Base-by-base conservation (phyloP, 768 basidiomycete species). In the Russula sp. region DNA sequence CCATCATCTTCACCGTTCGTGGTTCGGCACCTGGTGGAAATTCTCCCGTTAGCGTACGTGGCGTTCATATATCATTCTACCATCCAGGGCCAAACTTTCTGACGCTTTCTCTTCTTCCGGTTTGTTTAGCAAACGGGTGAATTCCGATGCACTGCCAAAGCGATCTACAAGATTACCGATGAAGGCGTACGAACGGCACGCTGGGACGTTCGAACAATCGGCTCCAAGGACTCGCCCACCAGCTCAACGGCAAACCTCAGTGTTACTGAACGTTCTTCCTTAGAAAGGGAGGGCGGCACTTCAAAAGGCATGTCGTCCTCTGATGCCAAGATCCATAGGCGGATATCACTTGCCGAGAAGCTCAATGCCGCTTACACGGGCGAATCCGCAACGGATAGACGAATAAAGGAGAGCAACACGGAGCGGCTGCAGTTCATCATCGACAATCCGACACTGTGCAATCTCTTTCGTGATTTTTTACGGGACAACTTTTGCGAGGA, bases 401-500 rank as follows among this genome's bases (percentile, higher is more conserved):
- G 76, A 57, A 71, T 77, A 58, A 93, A 90, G 75, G 93, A 97
- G 79, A 93, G 89, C 74, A 96, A 96, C 72, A 90, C 93, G 16
- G 92, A 94, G 62, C 89, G 93, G 58, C 80, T 98, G 51, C 85
- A 86, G 67, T 91, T 90, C 74, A 95, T 99, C 67, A 83, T 99
- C 26, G 95, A 96, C 67, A 94, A 98, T 67, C 91, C 95, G 0
- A 87, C 88, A 34, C 79, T 95, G 42, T 86, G 97, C 16, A 83
- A 85, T 3, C 79, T 98, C 56, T 99, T 99, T 83, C 87, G 97
- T 64, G 97, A 98, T 68, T 96, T 94, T 79, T 76, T 99, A 60
- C 84, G 92, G 36, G 82, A 85, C 61, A 98, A 98, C 75, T 98
- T 97, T 74, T 98, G 93, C 77, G 97, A 99, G 73, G 97, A 99